Evolutionary conservation across 495 filamentous ascomycete genomes (phyloP).

Genomic region (Xylaria venustula): DNA sequence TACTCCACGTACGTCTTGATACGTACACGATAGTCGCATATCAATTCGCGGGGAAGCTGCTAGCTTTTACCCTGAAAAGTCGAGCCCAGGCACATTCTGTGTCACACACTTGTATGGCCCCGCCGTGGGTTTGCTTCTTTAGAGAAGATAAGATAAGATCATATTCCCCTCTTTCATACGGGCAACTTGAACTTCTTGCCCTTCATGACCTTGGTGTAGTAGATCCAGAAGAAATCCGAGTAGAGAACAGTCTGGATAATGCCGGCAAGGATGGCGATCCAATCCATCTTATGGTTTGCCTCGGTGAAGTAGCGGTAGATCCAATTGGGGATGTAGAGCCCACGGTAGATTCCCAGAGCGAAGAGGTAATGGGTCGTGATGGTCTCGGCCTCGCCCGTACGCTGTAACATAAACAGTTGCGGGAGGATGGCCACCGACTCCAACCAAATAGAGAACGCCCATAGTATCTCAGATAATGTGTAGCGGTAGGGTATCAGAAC

Average conservation of each 20-base stretch:
- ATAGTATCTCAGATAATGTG: conserved; percentile 72
- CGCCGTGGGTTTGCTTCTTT: not conserved
- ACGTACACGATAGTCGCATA: not conserved
- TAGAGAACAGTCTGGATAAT: conserved; percentile 92
- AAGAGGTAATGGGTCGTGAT: conserved; percentile 99
- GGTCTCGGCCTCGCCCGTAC: conserved; percentile 95
- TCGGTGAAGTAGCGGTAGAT: conserved; percentile 82
- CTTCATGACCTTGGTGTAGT: conserved; percentile 91
- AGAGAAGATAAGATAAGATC: not conserved
- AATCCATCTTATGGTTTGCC: conserved; percentile 64
- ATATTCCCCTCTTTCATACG: conserved; percentile 49
- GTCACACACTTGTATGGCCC: not conserved
- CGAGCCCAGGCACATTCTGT: not conserved
- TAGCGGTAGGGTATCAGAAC: conserved; percentile 83
- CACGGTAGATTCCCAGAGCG: conserved; percentile 86
- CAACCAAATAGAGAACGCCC: conserved; percentile 97
- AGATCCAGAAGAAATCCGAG: conserved; percentile 99
- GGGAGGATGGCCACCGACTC: conserved; percentile 95
- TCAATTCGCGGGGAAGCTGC: not conserved
- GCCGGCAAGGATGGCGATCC: conserved; percentile 80
- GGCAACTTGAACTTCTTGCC: conserved; percentile 87
- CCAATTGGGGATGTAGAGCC: conserved; percentile 98
- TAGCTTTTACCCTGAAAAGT: not conserved
- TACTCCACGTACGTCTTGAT: conserved; percentile 76
- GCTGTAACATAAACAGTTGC: conserved; percentile 95